Base-by-base conservation (phyloP, 768 basidiomycete species). In the Cystofilobasidium bisporidii region DNA sequence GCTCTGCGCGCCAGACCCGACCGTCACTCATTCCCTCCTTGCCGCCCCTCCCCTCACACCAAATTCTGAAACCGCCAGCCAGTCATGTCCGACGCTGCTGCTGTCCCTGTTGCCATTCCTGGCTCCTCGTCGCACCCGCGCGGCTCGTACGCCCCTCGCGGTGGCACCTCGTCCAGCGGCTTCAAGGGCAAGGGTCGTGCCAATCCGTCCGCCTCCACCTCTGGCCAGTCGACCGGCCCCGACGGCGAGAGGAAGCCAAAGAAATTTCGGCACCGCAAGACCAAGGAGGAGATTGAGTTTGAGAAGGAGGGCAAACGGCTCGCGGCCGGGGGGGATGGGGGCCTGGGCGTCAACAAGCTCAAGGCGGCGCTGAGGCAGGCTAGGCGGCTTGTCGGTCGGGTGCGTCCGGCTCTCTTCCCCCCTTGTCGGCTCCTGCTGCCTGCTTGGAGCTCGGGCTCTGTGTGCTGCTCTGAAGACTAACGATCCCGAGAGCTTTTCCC, bases 281-380 rank as follows among this genome's bases (percentile, higher is more conserved):
- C 61, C n/a, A 56, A 61, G 11, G 60, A 61, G 55, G 67, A 68
- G 55, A 55, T 62, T 33, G 61, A 57, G 45, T 41, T 47, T 12
- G 62, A 68, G 55, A 63, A 64, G 50, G 61, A 63, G 45, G 63
- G 56, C 26, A 60, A 57, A n/a, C 53, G 53, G 6, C 26, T 56
- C 2, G 53, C 53, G 28, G 53, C 53, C 3, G 53, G 53, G 5
- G 30, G 30, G 28, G 53, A 30, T 15, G 53, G 53, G 12, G 68
- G 57, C 38, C 36, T 69, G 3, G 91, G 91, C 20, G 82, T 91
- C 9, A 87, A 87, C 72, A 96, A 91, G 77, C 79, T 94, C 71
- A 97, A 96, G 76, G 82, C 91, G 8, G 80, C 85, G 32, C 78
- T 97, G 63, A 80, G 93, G 63, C 91, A 94, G 78, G 87, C 91